A percentile compares a stretch with the other conserved stretches of the same genome.
Conservation (phyloP, 139 green algal genomes). For the Picochlorum sp. region DNA sequence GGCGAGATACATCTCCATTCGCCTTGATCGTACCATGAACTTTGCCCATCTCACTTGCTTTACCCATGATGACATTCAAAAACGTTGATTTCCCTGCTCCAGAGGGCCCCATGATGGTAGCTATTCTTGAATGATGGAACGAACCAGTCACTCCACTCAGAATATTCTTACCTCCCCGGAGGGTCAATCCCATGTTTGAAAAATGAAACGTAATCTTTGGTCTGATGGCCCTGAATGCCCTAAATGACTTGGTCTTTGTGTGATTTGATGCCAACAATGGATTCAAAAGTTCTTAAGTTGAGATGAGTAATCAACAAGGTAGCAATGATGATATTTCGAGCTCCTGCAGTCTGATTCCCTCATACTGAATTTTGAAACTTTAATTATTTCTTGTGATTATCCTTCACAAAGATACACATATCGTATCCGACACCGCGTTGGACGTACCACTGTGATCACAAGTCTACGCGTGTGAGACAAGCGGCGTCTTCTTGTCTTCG, state of each 20-base stretch:
- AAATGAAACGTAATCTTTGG: constrained; percentile 34
- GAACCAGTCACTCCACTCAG: constrained; percentile 12
- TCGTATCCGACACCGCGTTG: too few relatives aligned
- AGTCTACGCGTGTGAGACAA: too few relatives aligned
- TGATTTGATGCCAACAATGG: constrained; percentile 15
- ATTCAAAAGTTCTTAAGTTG: constrained; percentile 20
- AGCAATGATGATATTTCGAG: too few relatives aligned
- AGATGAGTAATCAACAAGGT: too few relatives aligned
- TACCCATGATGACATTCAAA: constrained; percentile 38
- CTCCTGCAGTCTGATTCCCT: too few relatives aligned
- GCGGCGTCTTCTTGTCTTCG: not conserved
- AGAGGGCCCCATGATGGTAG: constrained; percentile 35
- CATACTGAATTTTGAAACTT: too few relatives aligned
- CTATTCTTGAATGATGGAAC: constrained; percentile 33
- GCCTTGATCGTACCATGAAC: constrained; percentile 22
- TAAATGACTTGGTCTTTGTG: constrained; percentile 19
- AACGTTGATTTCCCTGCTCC: constrained; percentile 46
- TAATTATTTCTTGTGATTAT: too few relatives aligned
- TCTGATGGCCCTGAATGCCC: constrained; percentile 28
- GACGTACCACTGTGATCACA: too few relatives aligned
- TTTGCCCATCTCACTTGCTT: constrained; percentile 9
- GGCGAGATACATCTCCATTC: constrained; percentile 24
- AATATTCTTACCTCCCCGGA: constrained; percentile 31
- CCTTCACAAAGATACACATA: too few relatives aligned
- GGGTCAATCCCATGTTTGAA: constrained; percentile 21